A percentile compares a stretch with the other conserved stretches of the same genome.
Evolutionary conservation across 1,284 basidiomycete species (phyloP).

Genomic region (Dichomitus squalens): DNA sequence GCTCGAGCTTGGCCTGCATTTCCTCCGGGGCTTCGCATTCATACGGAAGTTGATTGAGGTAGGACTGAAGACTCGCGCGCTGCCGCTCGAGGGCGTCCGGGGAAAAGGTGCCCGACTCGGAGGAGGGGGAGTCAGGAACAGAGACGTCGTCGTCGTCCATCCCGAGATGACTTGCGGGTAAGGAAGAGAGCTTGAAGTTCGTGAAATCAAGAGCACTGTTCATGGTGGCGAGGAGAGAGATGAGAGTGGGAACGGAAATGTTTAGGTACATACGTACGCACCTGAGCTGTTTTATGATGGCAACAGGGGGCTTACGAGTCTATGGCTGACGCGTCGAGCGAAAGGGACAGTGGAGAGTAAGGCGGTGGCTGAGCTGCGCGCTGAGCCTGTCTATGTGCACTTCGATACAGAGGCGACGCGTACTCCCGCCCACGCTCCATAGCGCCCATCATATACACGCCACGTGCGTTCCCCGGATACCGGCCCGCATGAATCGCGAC

Average conservation of each 20-base stretch:
- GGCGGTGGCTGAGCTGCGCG: constrained; percentile 17
- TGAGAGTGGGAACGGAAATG: background rate
- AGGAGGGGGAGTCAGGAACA: constrained; percentile 43
- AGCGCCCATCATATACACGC: constrained; percentile 15
- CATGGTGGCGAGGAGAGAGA: constrained; percentile 11
- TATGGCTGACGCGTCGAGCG: constrained; percentile 24
- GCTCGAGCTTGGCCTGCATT: constrained; percentile 76
- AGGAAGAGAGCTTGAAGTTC: constrained; percentile 8
- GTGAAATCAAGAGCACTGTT: constrained; percentile 4
- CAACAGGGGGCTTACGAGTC: constrained; percentile 23
- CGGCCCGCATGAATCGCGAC: background rate
- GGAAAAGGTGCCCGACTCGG: constrained; percentile 33
- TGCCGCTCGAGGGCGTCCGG: constrained; percentile 51
- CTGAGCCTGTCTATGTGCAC: background rate
- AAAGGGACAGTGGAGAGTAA: constrained; percentile 3
- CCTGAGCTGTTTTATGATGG: constrained; percentile 13
- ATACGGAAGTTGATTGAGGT: constrained; percentile 77
- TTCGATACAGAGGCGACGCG: constrained; percentile 17
- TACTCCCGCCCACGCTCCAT: constrained; percentile 11
- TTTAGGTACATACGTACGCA: background rate
- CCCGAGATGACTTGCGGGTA: constrained; percentile 9
- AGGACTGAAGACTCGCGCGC: constrained; percentile 57
- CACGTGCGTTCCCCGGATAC: constrained; percentile 18
- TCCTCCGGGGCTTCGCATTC: constrained; percentile 73
- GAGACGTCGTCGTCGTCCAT: constrained; percentile 60